A percentile compares a stretch with the other conserved stretches of the same genome.
Conservation (phyloP, 371 early-diverging fungal species). For the Mortierella sp. region DNA sequence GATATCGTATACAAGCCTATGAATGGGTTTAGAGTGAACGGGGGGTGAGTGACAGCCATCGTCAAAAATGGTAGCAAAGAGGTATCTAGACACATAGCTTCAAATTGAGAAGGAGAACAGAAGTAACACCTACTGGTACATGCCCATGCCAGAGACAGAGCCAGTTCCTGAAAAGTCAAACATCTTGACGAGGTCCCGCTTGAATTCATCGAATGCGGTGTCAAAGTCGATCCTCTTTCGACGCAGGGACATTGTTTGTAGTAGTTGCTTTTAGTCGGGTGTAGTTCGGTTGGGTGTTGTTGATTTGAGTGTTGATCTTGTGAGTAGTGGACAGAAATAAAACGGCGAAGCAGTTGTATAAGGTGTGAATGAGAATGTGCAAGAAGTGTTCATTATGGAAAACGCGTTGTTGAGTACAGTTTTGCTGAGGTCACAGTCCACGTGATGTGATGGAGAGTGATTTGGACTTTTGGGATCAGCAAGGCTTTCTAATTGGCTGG, state of each 20-base stretch:
- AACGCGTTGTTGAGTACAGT: neutral
- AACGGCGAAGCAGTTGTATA: neutral
- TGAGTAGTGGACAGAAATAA: neutral
- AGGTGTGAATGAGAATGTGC: neutral
- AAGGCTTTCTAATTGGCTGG: neutral
- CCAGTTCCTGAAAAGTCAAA: conserved; percentile 65
- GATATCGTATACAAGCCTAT: conserved; percentile 72
- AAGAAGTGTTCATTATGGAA: neutral
- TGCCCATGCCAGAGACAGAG: conserved; percentile 77
- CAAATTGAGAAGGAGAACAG: neutral
- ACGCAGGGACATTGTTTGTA: conserved; percentile 66
- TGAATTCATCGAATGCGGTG: conserved; percentile 66
- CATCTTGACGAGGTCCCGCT: conserved; percentile 68
- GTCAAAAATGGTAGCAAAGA: neutral
- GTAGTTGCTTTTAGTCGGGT: neutral
- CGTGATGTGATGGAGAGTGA: neutral
- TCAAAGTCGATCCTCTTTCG: conserved; percentile 75
- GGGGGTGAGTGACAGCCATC: too few species aligned
- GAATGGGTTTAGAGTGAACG: neutral
- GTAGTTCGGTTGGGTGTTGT: neutral
- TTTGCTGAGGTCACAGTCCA: neutral
- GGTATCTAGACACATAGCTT: neutral
- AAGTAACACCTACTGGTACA: conserved; percentile 71
- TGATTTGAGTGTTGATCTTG: neutral
- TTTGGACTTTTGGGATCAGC: conserved; percentile 12